Base-by-base conservation (phyloP, 768 basidiomycete species). In the Lanmaoa rubissima region DNA sequence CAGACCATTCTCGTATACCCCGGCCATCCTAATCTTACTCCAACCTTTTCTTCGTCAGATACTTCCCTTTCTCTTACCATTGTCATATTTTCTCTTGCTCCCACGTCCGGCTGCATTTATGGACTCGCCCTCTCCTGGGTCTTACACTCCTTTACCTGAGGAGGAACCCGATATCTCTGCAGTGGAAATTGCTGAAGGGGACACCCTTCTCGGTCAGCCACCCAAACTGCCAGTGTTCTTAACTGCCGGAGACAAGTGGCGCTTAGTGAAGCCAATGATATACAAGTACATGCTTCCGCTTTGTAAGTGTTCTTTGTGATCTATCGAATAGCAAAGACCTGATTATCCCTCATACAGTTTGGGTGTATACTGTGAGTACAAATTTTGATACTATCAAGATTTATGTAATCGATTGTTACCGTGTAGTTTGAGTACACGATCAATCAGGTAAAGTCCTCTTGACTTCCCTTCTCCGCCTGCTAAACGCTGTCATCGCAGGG, bases 221-320 rank as follows among this genome's bases (percentile, higher is more conserved):
- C 72, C 78, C 4, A 81, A 81, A 64, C 67, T 73, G 44, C 75
- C 73, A 1, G 75, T 84, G 5, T 72, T 84, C 5, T 72, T 97
- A n/a, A 78, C 85, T 3, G 75, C 78, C 1, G 72, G 66, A 34
- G 93, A 97, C 59, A 98, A 98, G 74, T 84, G 91, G 82, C 74
- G 76, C 26, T 75, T 99, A 6, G 87, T 92, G 48, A 84, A 79
- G 66, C 95, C 96, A 5, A 73, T 98, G 60, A 68, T 97, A 38
- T 53, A 79, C 50, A 85, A 82, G 60, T 98, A 92, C 69, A 98
- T 98, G 95, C 65, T 94, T n/a, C 95, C 94, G 4, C 74, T 99
- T 41, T 92, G 91, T 92, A 61, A 76, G 91, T 81, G 4, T 44
- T 32, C 16, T 12, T 16, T 14, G 3, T 53, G 48, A n/a, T 9